phyloP scores from a whole-genome alignment of 1,284 basidiomycete genomes.

The Ceratobasidium theobromae region DNA sequence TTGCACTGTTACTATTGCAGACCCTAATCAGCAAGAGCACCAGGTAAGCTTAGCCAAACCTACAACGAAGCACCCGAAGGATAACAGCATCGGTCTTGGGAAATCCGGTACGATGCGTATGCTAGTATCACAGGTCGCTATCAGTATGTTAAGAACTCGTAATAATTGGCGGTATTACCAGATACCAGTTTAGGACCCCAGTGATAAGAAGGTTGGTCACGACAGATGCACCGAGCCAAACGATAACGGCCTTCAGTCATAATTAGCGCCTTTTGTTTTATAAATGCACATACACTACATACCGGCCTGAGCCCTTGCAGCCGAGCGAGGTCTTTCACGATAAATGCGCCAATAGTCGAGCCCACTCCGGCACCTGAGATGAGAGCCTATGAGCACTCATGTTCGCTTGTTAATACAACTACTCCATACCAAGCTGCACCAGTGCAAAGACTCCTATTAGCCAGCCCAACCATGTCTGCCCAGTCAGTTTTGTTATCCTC shows the following conservation, averaged over 20 bases:
- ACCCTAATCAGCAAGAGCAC: not conserved
- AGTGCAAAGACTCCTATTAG: slow-evolving; percentile 15
- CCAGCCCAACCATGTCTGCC: slow-evolving; percentile 22
- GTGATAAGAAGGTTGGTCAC: slow-evolving; percentile 47
- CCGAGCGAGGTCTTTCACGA: slow-evolving; percentile 43
- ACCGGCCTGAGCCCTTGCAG: slow-evolving; percentile 44
- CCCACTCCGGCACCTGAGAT: slow-evolving; percentile 41
- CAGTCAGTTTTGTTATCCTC: slow-evolving; percentile 28
- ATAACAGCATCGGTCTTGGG: slow-evolving; percentile 45
- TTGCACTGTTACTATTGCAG: slow-evolving; percentile 45
- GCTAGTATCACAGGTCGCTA: slow-evolving; percentile 41
- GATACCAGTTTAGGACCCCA: slow-evolving; percentile 43
- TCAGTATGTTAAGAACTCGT: not conserved
- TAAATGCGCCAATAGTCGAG: slow-evolving; percentile 44
- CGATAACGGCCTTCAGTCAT: slow-evolving; percentile 36
- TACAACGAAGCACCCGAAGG: slow-evolving; percentile 50
- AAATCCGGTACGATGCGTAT: slow-evolving; percentile 48
- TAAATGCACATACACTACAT: not conserved
- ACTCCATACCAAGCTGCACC: slow-evolving; percentile 20
- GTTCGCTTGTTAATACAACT: not conserved
- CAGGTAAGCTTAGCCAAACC: slow-evolving; percentile 33
- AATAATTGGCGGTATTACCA: slow-evolving; percentile 40
- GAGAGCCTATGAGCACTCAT: not conserved
- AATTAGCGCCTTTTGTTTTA: not conserved
- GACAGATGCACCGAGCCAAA: slow-evolving; percentile 39